These are phyloP conservation scores for Dactylonectria estremocensis DNA, from an alignment of 2,329 filamentous ascomycete species.

Conservation along the genomic window DNA sequence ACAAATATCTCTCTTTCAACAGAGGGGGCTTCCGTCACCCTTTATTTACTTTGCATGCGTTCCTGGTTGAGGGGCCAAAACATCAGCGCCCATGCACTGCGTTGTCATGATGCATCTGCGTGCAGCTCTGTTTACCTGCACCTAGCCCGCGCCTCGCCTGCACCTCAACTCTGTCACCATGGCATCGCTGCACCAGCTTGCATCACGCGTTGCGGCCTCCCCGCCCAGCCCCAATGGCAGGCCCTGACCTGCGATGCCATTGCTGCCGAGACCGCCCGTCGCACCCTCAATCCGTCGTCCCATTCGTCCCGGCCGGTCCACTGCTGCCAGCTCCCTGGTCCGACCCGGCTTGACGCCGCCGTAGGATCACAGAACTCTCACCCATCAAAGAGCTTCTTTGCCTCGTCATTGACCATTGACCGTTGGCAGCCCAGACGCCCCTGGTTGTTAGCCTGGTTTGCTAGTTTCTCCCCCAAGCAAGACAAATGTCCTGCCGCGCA, in stretches of 20 bases:
- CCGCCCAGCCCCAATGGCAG: conserved; percentile 43
- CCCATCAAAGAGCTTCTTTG: not conserved
- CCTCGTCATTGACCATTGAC: conserved; percentile 13
- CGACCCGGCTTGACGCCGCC: conserved; percentile 19
- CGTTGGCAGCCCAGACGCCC: not conserved
- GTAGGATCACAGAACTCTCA: not conserved
- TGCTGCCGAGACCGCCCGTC: conserved; percentile 31
- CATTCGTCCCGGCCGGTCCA: conserved; percentile 28
- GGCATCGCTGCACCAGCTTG: conserved; percentile 44
- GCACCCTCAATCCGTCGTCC: conserved; percentile 3
- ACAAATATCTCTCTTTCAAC: too few relatives aligned
- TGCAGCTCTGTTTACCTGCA: conserved; percentile 46
- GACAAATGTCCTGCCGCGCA: not conserved
- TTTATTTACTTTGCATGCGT: conserved; percentile 22
- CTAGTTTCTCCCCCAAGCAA: not conserved
- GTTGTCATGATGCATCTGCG: conserved; percentile 43
- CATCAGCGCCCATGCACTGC: conserved; percentile 28
- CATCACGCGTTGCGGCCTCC: conserved; percentile 37
- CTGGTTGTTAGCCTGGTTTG: not conserved
- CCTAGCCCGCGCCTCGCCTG: conserved; percentile 37
- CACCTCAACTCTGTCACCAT: conserved; percentile 46
- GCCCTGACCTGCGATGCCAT: conserved; percentile 26
- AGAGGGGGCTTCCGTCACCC: conserved; percentile 5
- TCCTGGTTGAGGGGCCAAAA: conserved; percentile 17
- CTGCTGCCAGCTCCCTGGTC: conserved; percentile 16